These are phyloP conservation scores for Pestalotiopsis sp. DNA, from an alignment of 2,329 filamentous ascomycete genomes.

Conservation along the genomic window DNA sequence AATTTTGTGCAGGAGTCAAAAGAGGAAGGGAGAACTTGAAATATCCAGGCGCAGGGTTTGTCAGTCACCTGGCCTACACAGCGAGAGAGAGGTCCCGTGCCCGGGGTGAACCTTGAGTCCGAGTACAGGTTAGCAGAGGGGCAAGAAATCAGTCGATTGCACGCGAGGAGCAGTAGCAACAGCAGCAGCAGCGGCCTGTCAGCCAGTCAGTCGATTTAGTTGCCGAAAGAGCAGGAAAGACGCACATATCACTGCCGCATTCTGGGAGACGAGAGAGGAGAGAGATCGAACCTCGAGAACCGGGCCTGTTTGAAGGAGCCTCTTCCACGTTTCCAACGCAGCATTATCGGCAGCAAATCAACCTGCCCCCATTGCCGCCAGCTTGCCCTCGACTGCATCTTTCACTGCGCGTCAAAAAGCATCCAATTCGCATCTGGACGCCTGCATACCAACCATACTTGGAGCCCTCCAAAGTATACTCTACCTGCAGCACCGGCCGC, in stretches of 20 bases:
- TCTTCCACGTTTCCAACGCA: not conserved
- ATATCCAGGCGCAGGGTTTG: not conserved
- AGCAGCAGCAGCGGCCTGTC: not conserved
- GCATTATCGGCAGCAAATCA: slow-evolving; percentile 4
- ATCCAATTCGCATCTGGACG: slow-evolving; percentile 3
- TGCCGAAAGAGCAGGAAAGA: not conserved
- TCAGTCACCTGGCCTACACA: not conserved
- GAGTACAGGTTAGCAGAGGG: not conserved
- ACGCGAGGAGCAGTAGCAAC: not conserved
- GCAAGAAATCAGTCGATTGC: slow-evolving; percentile 11
- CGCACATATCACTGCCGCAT: not conserved
- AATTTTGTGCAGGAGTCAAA: not conserved
- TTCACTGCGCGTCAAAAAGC: slow-evolving; percentile 1
- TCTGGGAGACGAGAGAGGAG: not conserved
- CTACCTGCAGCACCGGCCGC: not conserved
- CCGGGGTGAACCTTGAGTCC: slow-evolving; percentile 5
- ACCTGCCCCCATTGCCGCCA: slow-evolving; percentile 2
- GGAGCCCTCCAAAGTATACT: not conserved
- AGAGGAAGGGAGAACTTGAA: not conserved
- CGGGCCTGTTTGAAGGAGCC: not conserved
- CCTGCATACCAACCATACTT: slow-evolving; percentile 3
- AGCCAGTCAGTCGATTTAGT: not conserved
- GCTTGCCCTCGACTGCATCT: not conserved
- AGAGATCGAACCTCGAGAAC: not conserved
- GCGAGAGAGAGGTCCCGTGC: slow-evolving; percentile 2